Base-by-base conservation (phyloP, 306 rosid genomes). In the Vigna angularis region DNA sequence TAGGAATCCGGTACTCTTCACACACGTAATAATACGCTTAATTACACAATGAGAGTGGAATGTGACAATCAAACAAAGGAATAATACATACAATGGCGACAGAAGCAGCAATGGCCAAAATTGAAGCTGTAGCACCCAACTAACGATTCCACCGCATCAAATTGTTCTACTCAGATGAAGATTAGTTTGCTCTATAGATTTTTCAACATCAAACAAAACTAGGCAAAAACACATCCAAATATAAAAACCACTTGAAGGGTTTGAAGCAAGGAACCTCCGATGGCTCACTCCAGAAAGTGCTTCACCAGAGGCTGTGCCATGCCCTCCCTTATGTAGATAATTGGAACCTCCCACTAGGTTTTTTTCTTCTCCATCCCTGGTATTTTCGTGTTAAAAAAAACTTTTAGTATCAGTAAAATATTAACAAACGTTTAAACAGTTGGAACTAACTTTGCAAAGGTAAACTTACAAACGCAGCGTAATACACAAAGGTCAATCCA, bases 351-450 rank as follows among this genome's bases (percentile, higher is more conserved):
- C 96, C 93, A 18, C 91, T 88, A 5, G 89, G 96, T 76, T 91
- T 93, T 81, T 77, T 93, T 90, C 98, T 91, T 85, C 92, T 91
- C 99, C 99, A 95, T 82, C 99, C 99, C 99, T 95, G 85, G 58
- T 64, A 82, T 57, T 84, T 79, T 49, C 34, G 74, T 66, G 66
- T 59, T 36, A 4, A 26, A 32, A 3, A 4, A 65, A 38, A 24
- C 70, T 69, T 42, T 82, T 70, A 75, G 65, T n/a, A 57, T 83
- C 30, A 49, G 72, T 74, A 42, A 47, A 40, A 66, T 22, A 48
- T 51, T 32, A 47, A 68, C 66, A 72, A 15, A 26, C 17, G 20
- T 62, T 56, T 12, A 52, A 22, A n/a, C 72, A 40, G 14, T 10
- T 2, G 40, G 7, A 8, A 8, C 36, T 32, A 30, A 32, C 7